A percentile compares a stretch with the other conserved stretches of the same genome.
Evolutionary conservation across 2,329 filamentous ascomycete species (phyloP).

Genomic region (Chaetomium olivaceum): DNA sequence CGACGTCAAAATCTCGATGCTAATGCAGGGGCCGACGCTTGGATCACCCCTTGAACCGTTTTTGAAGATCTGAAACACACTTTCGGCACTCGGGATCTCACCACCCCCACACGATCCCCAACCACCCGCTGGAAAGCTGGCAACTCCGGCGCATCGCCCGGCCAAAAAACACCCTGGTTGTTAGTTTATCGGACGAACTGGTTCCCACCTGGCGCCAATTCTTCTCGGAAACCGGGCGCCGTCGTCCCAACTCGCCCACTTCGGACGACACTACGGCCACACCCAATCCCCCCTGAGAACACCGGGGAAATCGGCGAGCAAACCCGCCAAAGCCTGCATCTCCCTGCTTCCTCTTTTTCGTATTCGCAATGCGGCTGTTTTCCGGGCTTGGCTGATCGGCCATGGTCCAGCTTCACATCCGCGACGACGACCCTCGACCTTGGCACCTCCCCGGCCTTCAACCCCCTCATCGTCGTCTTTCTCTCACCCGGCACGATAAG

Average conservation of each 20-base stretch:
- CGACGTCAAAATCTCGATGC: slow-evolving; percentile 30
- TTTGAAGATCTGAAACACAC: slow-evolving; percentile 28
- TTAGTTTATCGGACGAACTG: slow-evolving; percentile 17
- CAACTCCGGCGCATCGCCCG: not conserved
- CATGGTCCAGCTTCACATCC: not conserved
- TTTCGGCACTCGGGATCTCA: slow-evolving; percentile 16
- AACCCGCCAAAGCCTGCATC: not conserved
- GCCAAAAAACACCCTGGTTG: slow-evolving; percentile 5
- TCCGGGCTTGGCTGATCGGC: not conserved
- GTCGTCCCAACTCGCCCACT: not conserved
- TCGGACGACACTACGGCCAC: slow-evolving; percentile 6
- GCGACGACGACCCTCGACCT: not conserved
- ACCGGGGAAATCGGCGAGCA: not conserved
- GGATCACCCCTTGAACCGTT: slow-evolving; percentile 27
- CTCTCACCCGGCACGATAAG: not conserved
- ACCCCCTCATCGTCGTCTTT: not conserved
- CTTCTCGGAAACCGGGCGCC: not conserved
- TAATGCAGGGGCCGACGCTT: slow-evolving; percentile 33
- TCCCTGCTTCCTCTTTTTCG: not conserved
- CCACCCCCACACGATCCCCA: slow-evolving; percentile 5
- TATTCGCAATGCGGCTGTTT: slow-evolving; percentile 10
- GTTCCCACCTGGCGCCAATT: not conserved
- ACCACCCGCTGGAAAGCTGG: not conserved
- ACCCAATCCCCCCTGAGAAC: not conserved
- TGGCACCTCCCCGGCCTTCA: not conserved